Evolutionary conservation across 2,329 filamentous ascomycete species (phyloP), one percentile per base, ranked within the genome.

Genomic region (Pseudopithomyces maydicus): DNA sequence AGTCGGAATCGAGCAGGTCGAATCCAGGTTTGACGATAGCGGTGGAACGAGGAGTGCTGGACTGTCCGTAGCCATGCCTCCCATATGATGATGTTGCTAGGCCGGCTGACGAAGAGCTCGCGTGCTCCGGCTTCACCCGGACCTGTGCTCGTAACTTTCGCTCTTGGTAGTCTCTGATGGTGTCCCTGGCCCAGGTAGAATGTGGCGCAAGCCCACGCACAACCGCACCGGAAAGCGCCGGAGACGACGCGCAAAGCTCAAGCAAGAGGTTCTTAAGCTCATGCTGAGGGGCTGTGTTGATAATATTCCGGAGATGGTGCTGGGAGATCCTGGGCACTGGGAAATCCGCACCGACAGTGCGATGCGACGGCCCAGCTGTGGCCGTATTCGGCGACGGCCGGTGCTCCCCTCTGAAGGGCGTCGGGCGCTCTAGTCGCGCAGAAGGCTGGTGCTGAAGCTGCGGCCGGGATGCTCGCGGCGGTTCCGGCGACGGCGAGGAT

Each of bases 221-320:
- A 17, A 74, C 56, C 8, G 73, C 73, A 6, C 72, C 70, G 33
- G 66, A 69, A 8, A 75, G 60, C 12, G 71, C 70, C 6, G 72
- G 71, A 3, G 73, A 75, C 4, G 64, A 36, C 26, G 65, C 57
- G 58, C 73, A 75, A 10, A 75, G 64, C 6, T 72, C 54, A 6
- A 72, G 39, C 7, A 75, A 44, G 7, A 74, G 61, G 1, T 54
- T 51, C 15, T 61, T 60, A 19, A 75, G 26, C 5, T 57, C 62
- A n/a, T 42, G 19, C 17, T 57, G 42, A 46, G 63, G 57, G 45
- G 58, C 66, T 8, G 66, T 70, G 11, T 66, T 43, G 50, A 75
- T 67, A 35, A 75, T 70, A 7, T 57, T 57, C n/a, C 55, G 57
- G 15, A 74, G 55, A 57, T 73, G 66, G n/a, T 59, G 57, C 7